These are phyloP conservation scores for Annulohypoxylon maeteangense DNA, from an alignment of 495 filamentous ascomycete genomes.

Conservation along the genomic window DNA sequence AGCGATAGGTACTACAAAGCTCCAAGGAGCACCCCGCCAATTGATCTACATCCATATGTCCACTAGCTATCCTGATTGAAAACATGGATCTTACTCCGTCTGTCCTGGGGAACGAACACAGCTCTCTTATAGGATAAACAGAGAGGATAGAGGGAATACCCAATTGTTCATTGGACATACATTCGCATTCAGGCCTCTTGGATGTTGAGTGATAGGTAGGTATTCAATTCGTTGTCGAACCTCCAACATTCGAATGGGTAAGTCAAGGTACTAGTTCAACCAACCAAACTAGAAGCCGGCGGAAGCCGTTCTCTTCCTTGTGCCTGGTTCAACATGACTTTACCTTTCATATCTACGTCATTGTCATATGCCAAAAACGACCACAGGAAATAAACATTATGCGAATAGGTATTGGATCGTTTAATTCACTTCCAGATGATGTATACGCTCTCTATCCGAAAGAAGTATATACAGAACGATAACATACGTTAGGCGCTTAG, in stretches of 20 bases:
- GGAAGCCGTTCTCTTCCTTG: constrained; percentile 20
- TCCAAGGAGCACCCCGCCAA: constrained; percentile 16
- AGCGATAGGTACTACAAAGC: not conserved
- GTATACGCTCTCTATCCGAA: constrained; percentile 21
- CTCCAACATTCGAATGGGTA: not conserved
- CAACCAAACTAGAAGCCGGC: constrained; percentile 18
- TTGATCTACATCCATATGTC: not conserved
- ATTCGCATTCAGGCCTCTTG: too few relatives aligned
- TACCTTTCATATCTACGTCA: constrained; percentile 24
- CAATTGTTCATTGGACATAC: too few relatives aligned
- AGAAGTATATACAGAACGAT: constrained; percentile 33
- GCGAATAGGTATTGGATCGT: not conserved
- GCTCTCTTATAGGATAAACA: too few relatives aligned
- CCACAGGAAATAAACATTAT: not conserved
- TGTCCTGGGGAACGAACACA: too few relatives aligned
- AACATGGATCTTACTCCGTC: too few relatives aligned
- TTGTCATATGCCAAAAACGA: constrained; percentile 36
- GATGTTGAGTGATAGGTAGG: too few relatives aligned
- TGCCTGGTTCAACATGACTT: constrained; percentile 3
- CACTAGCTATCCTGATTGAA: not conserved
- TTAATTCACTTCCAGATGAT: constrained; percentile 2
- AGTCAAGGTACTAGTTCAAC: constrained; percentile 7
- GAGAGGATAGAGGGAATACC: too few relatives aligned
- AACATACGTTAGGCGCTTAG: not conserved
- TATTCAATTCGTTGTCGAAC: not conserved